Base-by-base conservation (phyloP, 2,329 filamentous ascomycete genomes). In the Aciculosporium take region DNA sequence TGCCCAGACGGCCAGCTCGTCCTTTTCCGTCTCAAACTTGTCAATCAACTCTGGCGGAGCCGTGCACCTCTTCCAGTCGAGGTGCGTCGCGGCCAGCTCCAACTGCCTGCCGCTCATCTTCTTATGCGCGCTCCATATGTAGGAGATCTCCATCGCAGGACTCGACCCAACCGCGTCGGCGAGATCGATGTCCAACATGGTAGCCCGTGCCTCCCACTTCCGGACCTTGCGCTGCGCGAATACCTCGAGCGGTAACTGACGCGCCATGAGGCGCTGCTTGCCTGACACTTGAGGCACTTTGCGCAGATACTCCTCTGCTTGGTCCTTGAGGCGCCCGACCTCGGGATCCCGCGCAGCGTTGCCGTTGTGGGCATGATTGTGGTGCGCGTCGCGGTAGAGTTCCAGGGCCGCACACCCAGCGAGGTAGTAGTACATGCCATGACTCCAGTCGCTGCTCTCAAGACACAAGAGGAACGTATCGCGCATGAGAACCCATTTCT, bases 101-200 rank as follows among this genome's bases (percentile, higher is more conserved):
- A 94, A 65, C 45, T 89, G 74, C 0, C 64, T 62, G 1, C 62
- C 52, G 2, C 72, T 67, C 84, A 94, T 93, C 41, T 86, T 77
- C 60, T 84, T 89, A 51, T 76, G 78, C 0, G 88, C 89, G 54
- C 85, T 88, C 88, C 88, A 96, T 52, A 96, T 77, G 58, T 89
- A 94, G 10, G 83, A 79, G 82, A 96, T 94, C 64, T 96, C 91
- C 53, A 87, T 76, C 1, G 85, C 67, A 0, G 91, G 91, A 45
- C 79, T 83, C 3, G 84, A 70, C 0, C 87, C 87, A 7, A 93
- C 69, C 0, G 83, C 87, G 51, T 96, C 89, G 2, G 82, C 72
- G 3, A 95, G 66, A 37, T 80, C 73, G 25, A 85, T 62, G 2
- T 71, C 67, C 59, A 79, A 73, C 35, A 72, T 67, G 53, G 79